phyloP scores from a whole-genome alignment of 1,284 basidiomycete genomes.

The Sanguinoderma infundibulare region DNA sequence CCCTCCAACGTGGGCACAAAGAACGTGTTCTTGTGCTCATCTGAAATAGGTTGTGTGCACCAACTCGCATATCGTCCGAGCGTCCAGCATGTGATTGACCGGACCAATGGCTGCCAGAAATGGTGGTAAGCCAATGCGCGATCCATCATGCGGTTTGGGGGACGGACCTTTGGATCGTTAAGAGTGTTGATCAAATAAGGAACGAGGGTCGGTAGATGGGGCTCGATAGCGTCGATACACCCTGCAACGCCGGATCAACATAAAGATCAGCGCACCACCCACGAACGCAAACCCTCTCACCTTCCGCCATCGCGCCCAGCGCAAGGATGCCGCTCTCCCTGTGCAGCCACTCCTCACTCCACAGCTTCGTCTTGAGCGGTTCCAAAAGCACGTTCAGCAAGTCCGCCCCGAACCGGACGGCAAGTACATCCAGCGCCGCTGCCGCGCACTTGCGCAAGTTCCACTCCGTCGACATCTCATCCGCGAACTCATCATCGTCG shows the following conservation, averaged over 20 bases:
- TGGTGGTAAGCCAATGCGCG: background rate
- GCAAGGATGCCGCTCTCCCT: conserved; percentile 96
- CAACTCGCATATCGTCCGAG: conserved; percentile 98
- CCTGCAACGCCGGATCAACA: conserved; percentile 51
- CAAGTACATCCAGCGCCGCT: conserved; percentile 96
- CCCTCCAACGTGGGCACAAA: conserved; percentile 99
- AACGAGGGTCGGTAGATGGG: conserved; percentile 90
- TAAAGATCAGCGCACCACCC: background rate
- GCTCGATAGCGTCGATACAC: conserved; percentile 95
- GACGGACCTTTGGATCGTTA: conserved; percentile 85
- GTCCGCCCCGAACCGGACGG: conserved; percentile 89
- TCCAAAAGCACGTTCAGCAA: conserved; percentile 89
- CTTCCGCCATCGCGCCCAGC: conserved; percentile 97
- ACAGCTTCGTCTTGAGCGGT: conserved; percentile 92
- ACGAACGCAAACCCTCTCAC: conserved; percentile 45
- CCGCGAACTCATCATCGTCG: conserved; percentile 92
- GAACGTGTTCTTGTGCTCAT: conserved; percentile 87
- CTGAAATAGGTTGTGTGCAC: conserved; percentile 84
- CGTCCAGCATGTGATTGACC: conserved; percentile 99
- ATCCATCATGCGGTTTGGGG: background rate
- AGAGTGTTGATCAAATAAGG: conserved; percentile 93
- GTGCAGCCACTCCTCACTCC: conserved; percentile 93
- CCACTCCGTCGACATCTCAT: conserved; percentile 99
- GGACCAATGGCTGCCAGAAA: conserved; percentile 80
- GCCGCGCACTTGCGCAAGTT: conserved; percentile 98